phyloP scores from a whole-genome alignment of 1,284 basidiomycete genomes.

The Apiotrichum gamsii region DNA sequence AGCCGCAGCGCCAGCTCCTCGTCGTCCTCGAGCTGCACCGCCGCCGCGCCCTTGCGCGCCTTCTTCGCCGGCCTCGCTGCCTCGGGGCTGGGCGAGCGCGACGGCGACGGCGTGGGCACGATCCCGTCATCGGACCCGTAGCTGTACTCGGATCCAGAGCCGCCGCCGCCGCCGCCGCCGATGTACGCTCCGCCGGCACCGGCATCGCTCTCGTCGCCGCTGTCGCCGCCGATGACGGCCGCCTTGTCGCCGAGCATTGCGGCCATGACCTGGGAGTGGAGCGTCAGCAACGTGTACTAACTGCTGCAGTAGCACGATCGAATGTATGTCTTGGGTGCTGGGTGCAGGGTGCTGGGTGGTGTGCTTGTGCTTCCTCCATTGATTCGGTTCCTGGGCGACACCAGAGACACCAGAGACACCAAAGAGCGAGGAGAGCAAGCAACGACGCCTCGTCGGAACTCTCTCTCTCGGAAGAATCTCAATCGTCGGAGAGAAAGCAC shows the following conservation, averaged over 20 bases:
- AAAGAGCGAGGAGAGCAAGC: too few relatives aligned
- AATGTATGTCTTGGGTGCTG: too few relatives aligned
- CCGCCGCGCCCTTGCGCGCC: conserved; percentile 11
- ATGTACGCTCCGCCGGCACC: conserved; percentile 1
- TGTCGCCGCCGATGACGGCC: conserved; percentile 7
- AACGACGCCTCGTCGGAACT: too few relatives aligned
- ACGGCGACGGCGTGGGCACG: background rate
- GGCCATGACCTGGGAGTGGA: conserved; percentile 10
- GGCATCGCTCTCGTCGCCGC: conserved; percentile 1
- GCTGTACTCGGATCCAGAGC: too few relatives aligned
- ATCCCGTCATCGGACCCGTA: background rate
- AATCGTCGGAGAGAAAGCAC: too few relatives aligned
- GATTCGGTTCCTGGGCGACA: too few relatives aligned
- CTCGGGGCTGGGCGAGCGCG: conserved; percentile 14
- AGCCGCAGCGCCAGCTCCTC: conserved; percentile 44
- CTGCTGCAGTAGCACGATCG: too few relatives aligned
- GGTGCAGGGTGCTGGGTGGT: too few relatives aligned
- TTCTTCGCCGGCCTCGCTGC: conserved; percentile 9
- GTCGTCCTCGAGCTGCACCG: conserved; percentile 38
- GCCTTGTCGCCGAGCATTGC: conserved; percentile 4
- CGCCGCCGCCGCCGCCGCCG: conserved; percentile 8
- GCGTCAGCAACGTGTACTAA: too few relatives aligned
- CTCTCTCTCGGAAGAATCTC: too few relatives aligned
- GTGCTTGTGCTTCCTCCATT: too few relatives aligned
- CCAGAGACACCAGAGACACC: too few relatives aligned